Evolutionary conservation across 2,329 filamentous ascomycete genomes (phyloP).

Genomic region (Sporothrix pallida): DNA sequence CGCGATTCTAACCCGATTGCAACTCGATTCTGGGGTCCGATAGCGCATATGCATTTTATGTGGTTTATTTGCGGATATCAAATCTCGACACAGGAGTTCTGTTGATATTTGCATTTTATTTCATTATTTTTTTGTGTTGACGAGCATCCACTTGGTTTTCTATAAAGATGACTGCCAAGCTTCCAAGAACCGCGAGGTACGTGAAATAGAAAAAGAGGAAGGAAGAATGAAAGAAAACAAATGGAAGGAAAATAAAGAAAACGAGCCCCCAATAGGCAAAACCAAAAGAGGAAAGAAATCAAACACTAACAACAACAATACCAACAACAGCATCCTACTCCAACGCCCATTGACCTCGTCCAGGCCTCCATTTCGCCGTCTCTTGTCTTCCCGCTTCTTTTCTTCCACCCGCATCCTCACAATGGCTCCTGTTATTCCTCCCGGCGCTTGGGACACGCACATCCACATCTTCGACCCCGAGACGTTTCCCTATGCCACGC

Average conservation of each 20-base stretch:
- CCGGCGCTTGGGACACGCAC: conserved; percentile 31
- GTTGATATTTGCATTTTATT: not conserved
- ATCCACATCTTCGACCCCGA: conserved; percentile 32
- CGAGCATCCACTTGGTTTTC: not conserved
- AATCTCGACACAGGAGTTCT: not conserved
- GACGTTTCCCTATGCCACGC: conserved; percentile 33
- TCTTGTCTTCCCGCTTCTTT: not conserved
- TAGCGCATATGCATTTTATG: not conserved
- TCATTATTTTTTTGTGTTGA: not conserved
- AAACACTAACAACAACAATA: not conserved
- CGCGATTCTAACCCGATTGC: too few species aligned
- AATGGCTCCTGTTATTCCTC: conserved; percentile 18
- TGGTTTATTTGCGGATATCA: not conserved
- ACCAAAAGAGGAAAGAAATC: not conserved
- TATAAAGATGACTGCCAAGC: conserved; percentile 22
- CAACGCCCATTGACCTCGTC: too few species aligned
- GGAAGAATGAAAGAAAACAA: not conserved
- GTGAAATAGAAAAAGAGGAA: not conserved
- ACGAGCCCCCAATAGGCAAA: not conserved
- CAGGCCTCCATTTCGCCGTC: too few species aligned
- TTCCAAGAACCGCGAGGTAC: conserved; percentile 13
- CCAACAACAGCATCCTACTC: not conserved
- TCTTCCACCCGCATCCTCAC: not conserved
- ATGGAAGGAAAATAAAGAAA: not conserved
- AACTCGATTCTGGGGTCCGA: not conserved